Conservation (phyloP, 768 basidiomycete species). For the Kwoniella dendrophila region DNA sequence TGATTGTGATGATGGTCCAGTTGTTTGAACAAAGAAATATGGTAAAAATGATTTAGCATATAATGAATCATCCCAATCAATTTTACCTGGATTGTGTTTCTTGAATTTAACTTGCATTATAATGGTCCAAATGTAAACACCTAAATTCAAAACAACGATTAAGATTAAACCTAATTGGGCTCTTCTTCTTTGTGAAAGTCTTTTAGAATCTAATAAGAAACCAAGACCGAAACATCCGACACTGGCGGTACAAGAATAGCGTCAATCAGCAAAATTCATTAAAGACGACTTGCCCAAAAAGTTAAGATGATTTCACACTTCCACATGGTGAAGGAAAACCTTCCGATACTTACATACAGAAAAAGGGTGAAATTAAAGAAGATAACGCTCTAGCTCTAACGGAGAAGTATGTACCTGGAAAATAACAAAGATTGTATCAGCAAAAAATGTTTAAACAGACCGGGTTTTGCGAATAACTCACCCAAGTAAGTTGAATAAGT, state of each 20-base stretch:
- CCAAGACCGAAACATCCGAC: conserved; percentile 30
- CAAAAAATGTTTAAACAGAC: too few relatives aligned
- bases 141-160: conserved; percentile 14
- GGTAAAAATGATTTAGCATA: conserved; percentile 18
- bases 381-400: conserved; percentile 41
- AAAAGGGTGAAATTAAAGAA: conserved; percentile 38
- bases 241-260: conserved; percentile 24
- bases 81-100: conserved; percentile 14
- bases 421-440: too few relatives aligned
- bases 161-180: conserved; percentile 5
- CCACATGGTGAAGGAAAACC: too few relatives aligned
- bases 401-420: conserved; percentile 34
- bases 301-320: too few relatives aligned
- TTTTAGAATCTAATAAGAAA: conserved; percentile 35
- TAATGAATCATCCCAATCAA: conserved; percentile 12
- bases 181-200: conserved; percentile 20
- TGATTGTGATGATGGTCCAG: conserved; percentile 29
- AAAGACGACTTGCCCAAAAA: too few relatives aligned
- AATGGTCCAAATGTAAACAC: conserved; percentile 18
- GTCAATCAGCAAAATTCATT: too few relatives aligned
- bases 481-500: conserved; percentile 40
- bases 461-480: too few relatives aligned
- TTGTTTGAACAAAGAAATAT: conserved; percentile 28
- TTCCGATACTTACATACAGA: conserved; percentile 20
- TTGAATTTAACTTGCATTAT: conserved; percentile 16